Base-by-base conservation (phyloP, 164 flowering plant species). In the Tinospora cordifolia region DNA sequence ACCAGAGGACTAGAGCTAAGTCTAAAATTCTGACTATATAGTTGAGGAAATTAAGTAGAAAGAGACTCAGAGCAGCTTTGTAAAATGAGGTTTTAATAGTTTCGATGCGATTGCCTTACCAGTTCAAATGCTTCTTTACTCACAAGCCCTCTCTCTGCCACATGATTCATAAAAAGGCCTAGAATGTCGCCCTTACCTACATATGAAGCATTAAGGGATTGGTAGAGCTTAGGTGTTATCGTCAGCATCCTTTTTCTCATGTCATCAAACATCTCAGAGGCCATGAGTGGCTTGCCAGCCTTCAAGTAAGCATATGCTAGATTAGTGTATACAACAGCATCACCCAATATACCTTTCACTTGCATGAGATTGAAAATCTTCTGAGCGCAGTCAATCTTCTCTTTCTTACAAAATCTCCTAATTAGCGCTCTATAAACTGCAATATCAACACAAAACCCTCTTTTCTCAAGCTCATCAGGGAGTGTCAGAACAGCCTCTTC, bases 401-500 rank as follows among this genome's bases (percentile, higher is more conserved):
- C 92, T 69, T 63, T 78, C 74, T 85, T 88, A 75, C 97, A 91
- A 54, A 91, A 74, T 72, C 90, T 83, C 69, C 93, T 78, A 62
- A 94, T 88, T 0, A 94, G 78, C 62, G 91, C 92, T 80, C 97
- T 83, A 73, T 86, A 90, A 30, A 92, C 74, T n/a, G 92, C 82
- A 19, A 84, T 68, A 73, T 85, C 90, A 62, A 79, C 78, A 70
- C 57, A 75, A 19, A 83, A 60, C 51, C 92, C 91, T 80, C 81
- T 82, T 64, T 58, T 64, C 47, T 60, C 71, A 62, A 92, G 72
- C 70, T 92, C 93, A 30, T 81, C 83, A 0, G 82, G 85, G 71
- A 92, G 83, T 69, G 65, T 66, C 39, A 86, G 41, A 49, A 87
- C 74, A 57, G 80, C 82, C 7, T 84, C 90, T 46, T 82, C 86